A percentile compares a stretch with the other conserved stretches of the same genome.
Evolutionary conservation across 352 stramenopile species (phyloP).

Genomic region (Globisporangium nagaii): DNA sequence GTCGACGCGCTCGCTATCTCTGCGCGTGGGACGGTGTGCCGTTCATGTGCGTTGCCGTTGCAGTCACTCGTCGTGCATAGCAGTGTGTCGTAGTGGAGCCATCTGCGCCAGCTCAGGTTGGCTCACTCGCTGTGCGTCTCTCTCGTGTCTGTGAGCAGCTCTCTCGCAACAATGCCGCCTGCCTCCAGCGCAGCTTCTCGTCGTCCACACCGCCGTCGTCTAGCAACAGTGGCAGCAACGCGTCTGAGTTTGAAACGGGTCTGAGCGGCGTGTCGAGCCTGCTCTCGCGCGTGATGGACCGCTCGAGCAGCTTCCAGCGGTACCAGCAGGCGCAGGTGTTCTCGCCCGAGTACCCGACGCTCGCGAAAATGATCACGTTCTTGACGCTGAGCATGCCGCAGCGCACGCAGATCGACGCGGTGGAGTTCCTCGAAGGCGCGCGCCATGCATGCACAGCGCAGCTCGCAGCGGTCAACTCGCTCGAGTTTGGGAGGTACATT

Average conservation of each 20-base stretch:
- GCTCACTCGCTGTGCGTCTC: too few relatives aligned
- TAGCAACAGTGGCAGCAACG: not conserved
- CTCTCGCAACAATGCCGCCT: too few relatives aligned
- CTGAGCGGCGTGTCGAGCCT: conserved; percentile 7
- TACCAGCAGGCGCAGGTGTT: conserved; percentile 26
- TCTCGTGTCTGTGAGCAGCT: too few relatives aligned
- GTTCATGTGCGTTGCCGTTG: too few relatives aligned
- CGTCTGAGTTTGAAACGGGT: conserved; percentile 14
- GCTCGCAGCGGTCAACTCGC: conserved; percentile 3
- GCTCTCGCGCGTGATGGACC: conserved; percentile 17
- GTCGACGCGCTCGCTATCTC: too few relatives aligned
- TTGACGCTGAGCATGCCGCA: not conserved
- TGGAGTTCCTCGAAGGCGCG: conserved; percentile 6
- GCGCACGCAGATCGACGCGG: conserved; percentile 4
- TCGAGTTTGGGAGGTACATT: not conserved
- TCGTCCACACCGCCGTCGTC: too few relatives aligned
- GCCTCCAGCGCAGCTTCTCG: conserved; percentile 1
- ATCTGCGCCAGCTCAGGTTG: too few relatives aligned
- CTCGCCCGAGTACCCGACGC: conserved; percentile 12
- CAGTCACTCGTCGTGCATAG: too few relatives aligned
- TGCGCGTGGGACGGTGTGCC: too few relatives aligned
- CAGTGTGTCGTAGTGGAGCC: too few relatives aligned
- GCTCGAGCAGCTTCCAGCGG: conserved; percentile 23
- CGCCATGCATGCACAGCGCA: not conserved
- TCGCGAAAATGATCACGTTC: conserved; percentile 7